phyloP scores from a whole-genome alignment of 148 eudicot species.

The Rhododendron ferrugineum region DNA sequence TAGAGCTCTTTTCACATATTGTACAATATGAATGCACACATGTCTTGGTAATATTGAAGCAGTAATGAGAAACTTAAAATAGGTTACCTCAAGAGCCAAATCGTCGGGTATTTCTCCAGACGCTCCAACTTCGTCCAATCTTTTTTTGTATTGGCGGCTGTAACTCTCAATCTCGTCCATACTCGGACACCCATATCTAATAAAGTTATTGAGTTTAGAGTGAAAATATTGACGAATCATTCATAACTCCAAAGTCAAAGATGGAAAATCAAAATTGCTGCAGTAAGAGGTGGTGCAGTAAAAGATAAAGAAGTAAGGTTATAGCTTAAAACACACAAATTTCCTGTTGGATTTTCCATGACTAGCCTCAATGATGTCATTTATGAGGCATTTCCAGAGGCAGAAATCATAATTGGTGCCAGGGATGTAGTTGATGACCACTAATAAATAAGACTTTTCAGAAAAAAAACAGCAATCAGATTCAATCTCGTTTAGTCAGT shows the following conservation, averaged over 20 bases:
- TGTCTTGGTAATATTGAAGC: background rate
- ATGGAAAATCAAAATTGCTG: background rate
- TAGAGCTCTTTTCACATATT: background rate
- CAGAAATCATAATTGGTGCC: background rate
- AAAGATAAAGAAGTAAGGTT: background rate
- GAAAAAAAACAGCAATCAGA: background rate
- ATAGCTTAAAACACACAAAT: background rate
- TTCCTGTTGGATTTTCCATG: background rate
- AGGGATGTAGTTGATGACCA: background rate
- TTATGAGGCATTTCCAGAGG: background rate
- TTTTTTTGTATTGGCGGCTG: conserved; percentile 56
- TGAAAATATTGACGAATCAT: background rate
- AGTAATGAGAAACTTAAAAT: background rate
- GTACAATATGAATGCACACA: background rate
- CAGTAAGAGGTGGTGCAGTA: background rate
- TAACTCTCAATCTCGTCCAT: conserved; percentile 65
- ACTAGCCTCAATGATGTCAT: background rate
- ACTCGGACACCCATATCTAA: conserved; percentile 77
- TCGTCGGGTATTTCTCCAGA: conserved; percentile 70
- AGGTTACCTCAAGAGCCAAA: conserved; percentile 77
- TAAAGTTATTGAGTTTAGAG: background rate
- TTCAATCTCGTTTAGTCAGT: background rate
- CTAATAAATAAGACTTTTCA: background rate
- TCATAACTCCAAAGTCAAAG: background rate
- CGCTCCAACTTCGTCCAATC: conserved; percentile 70